These are phyloP conservation scores for Flaveria bidentis DNA, from an alignment of 129 eudicot species.

Conservation along the genomic window DNA sequence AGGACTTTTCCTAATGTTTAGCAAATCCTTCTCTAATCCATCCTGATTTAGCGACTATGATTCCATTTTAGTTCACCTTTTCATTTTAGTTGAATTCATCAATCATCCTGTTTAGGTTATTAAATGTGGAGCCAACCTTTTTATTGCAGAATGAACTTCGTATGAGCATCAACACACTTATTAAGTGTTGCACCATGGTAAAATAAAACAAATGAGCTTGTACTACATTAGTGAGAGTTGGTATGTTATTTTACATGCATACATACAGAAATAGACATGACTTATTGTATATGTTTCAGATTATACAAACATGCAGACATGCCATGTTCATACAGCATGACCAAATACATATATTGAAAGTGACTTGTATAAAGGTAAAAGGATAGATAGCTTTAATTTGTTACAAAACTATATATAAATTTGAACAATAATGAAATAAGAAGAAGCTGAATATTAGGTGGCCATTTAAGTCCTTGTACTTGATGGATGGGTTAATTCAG, in stretches of 20 bases:
- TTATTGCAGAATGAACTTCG: not conserved
- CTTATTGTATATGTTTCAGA: not conserved
- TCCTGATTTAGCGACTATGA: not conserved
- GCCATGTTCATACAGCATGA: not conserved
- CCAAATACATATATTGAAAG: slow-evolving; percentile 9
- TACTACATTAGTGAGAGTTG: not conserved
- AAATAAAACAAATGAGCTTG: not conserved
- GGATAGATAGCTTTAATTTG: slow-evolving; percentile 16
- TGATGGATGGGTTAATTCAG: not conserved
- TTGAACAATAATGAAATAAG: not conserved
- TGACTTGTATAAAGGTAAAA: not conserved
- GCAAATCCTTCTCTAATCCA: not conserved
- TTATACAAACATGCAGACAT: not conserved
- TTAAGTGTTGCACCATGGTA: not conserved
- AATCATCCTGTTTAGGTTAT: not conserved
- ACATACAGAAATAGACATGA: not conserved
- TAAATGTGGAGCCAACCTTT: not conserved
- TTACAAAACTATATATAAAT: not conserved
- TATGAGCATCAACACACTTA: not conserved
- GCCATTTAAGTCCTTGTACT: slow-evolving; percentile 6
- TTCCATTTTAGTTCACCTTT: not conserved
- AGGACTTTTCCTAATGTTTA: not conserved
- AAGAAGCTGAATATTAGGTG: not conserved
- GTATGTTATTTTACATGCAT: not conserved
- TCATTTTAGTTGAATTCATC: not conserved